These are phyloP conservation scores for Astrephomene gubernaculifera DNA, from an alignment of 139 green algal species.

Conservation along the genomic window DNA sequence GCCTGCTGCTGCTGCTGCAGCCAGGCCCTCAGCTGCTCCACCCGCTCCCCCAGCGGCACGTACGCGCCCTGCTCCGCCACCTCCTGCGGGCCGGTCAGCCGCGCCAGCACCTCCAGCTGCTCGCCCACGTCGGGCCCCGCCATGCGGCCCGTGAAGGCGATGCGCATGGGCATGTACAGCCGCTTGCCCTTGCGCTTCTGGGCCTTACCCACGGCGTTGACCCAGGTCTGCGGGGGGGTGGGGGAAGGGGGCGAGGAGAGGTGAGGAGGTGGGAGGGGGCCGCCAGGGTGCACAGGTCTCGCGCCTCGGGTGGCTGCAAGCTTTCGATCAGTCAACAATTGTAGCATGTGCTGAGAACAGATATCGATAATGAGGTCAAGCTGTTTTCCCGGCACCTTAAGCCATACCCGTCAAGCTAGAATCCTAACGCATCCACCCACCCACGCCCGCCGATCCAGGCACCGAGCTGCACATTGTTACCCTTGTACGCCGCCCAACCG, in stretches of 20 bases:
- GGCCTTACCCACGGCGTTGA: slow-evolving; percentile 95
- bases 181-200: slow-evolving; percentile 97
- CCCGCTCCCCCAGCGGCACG: slow-evolving; percentile 72
- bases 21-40: slow-evolving; percentile 75
- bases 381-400: too few relatives aligned
- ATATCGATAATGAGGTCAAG: too few relatives aligned
- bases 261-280: too few relatives aligned
- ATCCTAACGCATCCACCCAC: too few relatives aligned
- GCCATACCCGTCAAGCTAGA: too few relatives aligned
- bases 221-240: slow-evolving; percentile 70
- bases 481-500: background rate
- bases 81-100: slow-evolving; percentile 66
- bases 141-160: slow-evolving; percentile 90
- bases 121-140: slow-evolving; percentile 90
- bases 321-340: too few relatives aligned
- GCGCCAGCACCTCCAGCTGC: slow-evolving; percentile 78
- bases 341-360: too few relatives aligned
- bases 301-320: too few relatives aligned
- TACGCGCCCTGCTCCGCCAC: slow-evolving; percentile 65
- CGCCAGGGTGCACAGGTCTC: too few relatives aligned
- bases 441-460: too few relatives aligned
- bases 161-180: slow-evolving; percentile 97
- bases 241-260: too few relatives aligned
- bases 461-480: too few relatives aligned
- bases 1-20: slow-evolving; percentile 22